Evolutionary conservation across 2,329 filamentous ascomycete species (phyloP).

Genomic region (Pseudogymnoascus sp.): DNA sequence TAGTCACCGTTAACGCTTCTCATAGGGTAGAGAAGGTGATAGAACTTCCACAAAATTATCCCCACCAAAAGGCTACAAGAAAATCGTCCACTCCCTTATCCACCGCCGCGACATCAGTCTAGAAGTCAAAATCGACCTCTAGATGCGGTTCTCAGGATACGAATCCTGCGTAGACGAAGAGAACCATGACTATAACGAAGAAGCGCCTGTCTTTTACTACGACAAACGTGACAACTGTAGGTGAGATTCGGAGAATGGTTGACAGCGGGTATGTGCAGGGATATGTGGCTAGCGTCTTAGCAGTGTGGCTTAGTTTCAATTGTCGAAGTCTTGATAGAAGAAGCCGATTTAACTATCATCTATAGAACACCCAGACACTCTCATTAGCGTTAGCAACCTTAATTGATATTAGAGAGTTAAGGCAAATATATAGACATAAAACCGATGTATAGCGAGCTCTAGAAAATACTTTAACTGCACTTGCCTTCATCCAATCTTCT

Average conservation of each 20-base stretch:
- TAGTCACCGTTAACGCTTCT: not conserved
- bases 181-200: not conserved
- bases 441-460: too few relatives aligned
- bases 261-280: not conserved
- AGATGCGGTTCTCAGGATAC: not conserved
- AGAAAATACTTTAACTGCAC: too few relatives aligned
- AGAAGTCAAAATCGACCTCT: not conserved
- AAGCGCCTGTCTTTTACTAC: not conserved
- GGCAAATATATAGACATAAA: too few relatives aligned
- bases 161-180: not conserved
- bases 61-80: too few relatives aligned
- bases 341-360: too few relatives aligned
- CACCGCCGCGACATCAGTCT: not conserved
- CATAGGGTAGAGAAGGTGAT: not conserved
- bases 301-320: not conserved
- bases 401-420: too few relatives aligned
- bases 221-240: not conserved
- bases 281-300: not conserved
- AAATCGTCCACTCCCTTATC: too few relatives aligned
- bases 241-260: not conserved
- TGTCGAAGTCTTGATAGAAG: not conserved
- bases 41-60: too few relatives aligned
- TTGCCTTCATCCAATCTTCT: too few relatives aligned
- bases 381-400: too few relatives aligned
- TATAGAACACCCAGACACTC: too few relatives aligned